Conservation (phyloP, 805 yeast species). For the Saccharomycopsis selenospora region DNA sequence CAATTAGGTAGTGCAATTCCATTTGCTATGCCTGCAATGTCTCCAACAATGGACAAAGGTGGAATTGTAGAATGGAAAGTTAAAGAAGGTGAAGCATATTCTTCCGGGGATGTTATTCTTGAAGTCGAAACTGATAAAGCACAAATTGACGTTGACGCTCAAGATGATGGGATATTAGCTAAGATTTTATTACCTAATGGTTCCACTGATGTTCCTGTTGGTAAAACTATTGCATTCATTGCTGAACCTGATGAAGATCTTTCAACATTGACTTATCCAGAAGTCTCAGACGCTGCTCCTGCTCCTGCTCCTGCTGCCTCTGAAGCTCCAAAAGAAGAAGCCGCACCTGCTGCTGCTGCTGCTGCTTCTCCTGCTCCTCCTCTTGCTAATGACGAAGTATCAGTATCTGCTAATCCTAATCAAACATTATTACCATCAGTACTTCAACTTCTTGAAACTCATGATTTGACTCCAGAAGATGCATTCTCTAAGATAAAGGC, state of each 20-base stretch:
- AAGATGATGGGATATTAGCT: constrained; percentile 49
- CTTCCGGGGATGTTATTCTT: constrained; percentile 73
- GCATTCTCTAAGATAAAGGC: constrained; percentile 71
- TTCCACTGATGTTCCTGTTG: constrained; percentile 44
- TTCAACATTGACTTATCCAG: constrained; percentile 52
- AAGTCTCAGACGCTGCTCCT: constrained; percentile 10
- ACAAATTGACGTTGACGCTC: constrained; percentile 77
- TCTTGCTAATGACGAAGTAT: not conserved
- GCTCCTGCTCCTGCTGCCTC: not conserved
- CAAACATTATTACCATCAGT: constrained; percentile 80
- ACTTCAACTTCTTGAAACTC: constrained; percentile 49
- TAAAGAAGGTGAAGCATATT: constrained; percentile 65
- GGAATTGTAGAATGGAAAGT: constrained; percentile 87
- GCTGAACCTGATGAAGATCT: constrained; percentile 89
- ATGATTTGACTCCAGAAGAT: constrained; percentile 58
- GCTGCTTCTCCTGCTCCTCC: not conserved
- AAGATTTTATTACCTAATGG: not conserved
- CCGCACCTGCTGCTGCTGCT: not conserved
- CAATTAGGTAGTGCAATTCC: too few relatives aligned
- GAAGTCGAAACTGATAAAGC: constrained; percentile 89
- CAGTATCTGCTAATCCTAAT: constrained; percentile 47
- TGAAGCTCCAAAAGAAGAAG: not conserved
- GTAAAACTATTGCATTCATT: constrained; percentile 78
- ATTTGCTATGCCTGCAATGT: constrained; percentile 96
- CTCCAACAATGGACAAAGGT: constrained; percentile 97